Evolutionary conservation across 2,329 filamentous ascomycete genomes (phyloP), one percentile per base, ranked within the genome.

Genomic region (Dissoconium aciculare): DNA sequence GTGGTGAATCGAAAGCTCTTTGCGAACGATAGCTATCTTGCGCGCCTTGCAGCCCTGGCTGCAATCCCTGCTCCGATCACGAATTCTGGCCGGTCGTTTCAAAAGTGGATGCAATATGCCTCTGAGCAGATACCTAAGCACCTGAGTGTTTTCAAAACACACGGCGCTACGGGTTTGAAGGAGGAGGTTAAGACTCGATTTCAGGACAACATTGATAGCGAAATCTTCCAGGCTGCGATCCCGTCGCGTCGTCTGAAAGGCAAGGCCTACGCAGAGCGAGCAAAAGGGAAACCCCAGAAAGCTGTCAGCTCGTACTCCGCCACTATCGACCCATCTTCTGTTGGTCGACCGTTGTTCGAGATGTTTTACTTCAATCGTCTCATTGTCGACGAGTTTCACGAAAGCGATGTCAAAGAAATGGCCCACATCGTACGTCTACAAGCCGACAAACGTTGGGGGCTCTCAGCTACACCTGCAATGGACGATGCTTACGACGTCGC

Each of bases 351-450:
- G 2, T 45, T 70, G 0, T 44, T 78, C 1, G 71, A 78, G 36
- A 61, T 71, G 42, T 78, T 77, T 44, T 49, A 55, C 2, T 78
- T 69, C 46, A 66, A 67, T 32, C 60, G 74, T 4, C 35, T 78
- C 1, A 62, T 78, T 2, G 56, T 77, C 2, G 74, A 79, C 37
- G 74, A 79, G 40, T 77, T 70, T 40, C 69, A 72, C 1, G 73
- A 76, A 38, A 53, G 67, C 4, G 56, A 58, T 26, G 45, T 54
- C 11, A 49, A 60, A 29, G 52, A 57, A 30, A 51, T 58, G 36
- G 47, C 57, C 1, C 54, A 58, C 0, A 51, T 71, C 4, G 52
- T 60, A 5, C 13, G 14, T 1, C 43, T 75, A 1, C 45, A 59
- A 15, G 62, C 67, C 8, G 54, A 60, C 25, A 69, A 65, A 24